Conservation (phyloP, 169 alveolate species). For the Fabrea salina region DNA sequence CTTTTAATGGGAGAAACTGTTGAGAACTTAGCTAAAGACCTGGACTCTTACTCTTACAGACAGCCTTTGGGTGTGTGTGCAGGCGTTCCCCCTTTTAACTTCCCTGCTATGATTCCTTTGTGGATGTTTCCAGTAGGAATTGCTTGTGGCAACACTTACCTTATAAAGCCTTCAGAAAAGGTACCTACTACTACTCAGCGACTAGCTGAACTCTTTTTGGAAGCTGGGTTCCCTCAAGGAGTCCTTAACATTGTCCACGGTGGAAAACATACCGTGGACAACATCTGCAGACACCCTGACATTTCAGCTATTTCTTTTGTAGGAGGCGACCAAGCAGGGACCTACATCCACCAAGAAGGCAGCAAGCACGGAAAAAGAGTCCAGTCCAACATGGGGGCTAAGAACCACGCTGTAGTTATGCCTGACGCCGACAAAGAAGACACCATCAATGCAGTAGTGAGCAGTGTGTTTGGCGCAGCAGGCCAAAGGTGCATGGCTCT, state of each 20-base stretch:
- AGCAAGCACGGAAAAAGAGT: slow-evolving; percentile 77
- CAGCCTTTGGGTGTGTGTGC: slow-evolving; percentile 86
- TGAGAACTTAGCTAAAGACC: slow-evolving; percentile 67
- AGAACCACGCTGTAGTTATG: slow-evolving; percentile 82
- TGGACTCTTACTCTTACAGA: slow-evolving; percentile 76
- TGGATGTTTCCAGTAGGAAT: slow-evolving; percentile 84
- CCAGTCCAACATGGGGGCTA: slow-evolving; percentile 85
- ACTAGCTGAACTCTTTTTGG: slow-evolving; percentile 44
- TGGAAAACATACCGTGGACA: slow-evolving; percentile 78
- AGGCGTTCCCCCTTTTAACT: slow-evolving; percentile 82
- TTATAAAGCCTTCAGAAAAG: slow-evolving; percentile 63
- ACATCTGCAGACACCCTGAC: slow-evolving; percentile 75
- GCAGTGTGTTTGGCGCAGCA: slow-evolving; percentile 76
- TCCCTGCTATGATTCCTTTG: slow-evolving; percentile 86
- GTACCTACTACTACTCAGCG: slow-evolving; percentile 50
- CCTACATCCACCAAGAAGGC: slow-evolving; percentile 75
- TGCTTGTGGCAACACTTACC: slow-evolving; percentile 69
- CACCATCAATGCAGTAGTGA: slow-evolving; percentile 60
- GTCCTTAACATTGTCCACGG: slow-evolving; percentile 82
- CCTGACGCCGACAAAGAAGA: slow-evolving; percentile 85
- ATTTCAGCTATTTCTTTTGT: slow-evolving; percentile 82
- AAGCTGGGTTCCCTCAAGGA: slow-evolving; percentile 76
- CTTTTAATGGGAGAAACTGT: slow-evolving; percentile 71
- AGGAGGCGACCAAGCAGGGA: slow-evolving; percentile 86
- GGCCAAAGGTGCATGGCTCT: slow-evolving; percentile 90